Percentiles rank a stretch among this genome's conserved stretches.
phyloP scores from a whole-genome alignment of 805 yeast species.

The Myxozyma udenii region DNA sequence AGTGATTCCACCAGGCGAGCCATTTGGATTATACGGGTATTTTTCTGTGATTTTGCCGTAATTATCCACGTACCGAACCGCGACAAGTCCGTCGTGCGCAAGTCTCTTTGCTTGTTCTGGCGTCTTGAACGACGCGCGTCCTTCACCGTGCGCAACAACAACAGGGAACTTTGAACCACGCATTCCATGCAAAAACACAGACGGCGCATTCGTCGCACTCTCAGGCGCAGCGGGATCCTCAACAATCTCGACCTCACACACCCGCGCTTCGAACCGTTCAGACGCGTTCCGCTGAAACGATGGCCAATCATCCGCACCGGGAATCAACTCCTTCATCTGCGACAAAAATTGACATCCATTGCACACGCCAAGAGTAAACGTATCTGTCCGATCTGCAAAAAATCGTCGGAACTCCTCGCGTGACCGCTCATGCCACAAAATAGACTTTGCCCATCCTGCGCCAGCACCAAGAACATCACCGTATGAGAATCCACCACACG shows the following conservation, averaged over 20 bases:
- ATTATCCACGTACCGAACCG: constrained; percentile 83
- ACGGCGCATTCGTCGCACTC: no score
- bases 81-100: constrained; percentile 49
- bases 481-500: constrained; percentile 98
- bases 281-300: constrained; percentile 83
- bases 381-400: constrained; percentile 82
- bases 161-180: constrained; percentile 90
- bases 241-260: constrained; percentile 77
- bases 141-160: constrained; percentile 99
- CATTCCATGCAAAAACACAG: constrained; percentile 84
- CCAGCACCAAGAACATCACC: constrained; percentile 99
- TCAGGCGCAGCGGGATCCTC: constrained; percentile 47
- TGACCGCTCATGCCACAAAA: constrained; percentile 74
- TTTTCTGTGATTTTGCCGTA: constrained; percentile 77
- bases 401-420: constrained; percentile 73
- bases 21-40: constrained; percentile 95
- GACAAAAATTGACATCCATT: constrained; percentile 97
- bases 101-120: constrained; percentile 50
- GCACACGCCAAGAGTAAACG: constrained; percentile 97
- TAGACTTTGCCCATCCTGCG: constrained; percentile 98
- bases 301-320: constrained; percentile 96
- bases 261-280: constrained; percentile 97
- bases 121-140: constrained; percentile 70
- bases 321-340: constrained; percentile 78
- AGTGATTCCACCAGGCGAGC: constrained; percentile 88